Base-by-base conservation (phyloP, 2,329 filamentous ascomycete species). In the Epichloe glyceriae region DNA sequence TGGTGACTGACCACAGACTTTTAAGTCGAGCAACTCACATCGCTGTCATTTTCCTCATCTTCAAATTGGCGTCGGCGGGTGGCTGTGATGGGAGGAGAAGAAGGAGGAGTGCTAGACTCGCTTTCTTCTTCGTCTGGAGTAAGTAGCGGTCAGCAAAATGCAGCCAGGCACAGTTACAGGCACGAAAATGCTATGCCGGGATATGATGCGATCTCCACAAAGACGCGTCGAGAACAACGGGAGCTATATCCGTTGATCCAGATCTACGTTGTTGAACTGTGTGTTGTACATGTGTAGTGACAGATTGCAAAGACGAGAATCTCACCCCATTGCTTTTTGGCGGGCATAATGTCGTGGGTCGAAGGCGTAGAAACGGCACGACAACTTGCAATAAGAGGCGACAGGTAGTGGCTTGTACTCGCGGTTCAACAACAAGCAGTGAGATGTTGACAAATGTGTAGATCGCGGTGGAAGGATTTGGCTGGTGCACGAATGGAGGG, bases 31-130 rank as follows among this genome's bases (percentile, higher is more conserved):
- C 46, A n/a, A 66, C 76, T 62, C 78, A 91, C 90, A 70, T 94
- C 88, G 60, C 74, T 75, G 58, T 86, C 83, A 35, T 90, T 85
- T 69, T 95, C 90, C 67, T 97, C 91, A 60, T 97, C 91, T 60
- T 93, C 89, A 64, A 95, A 95, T 73, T 93, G 70, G 54, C 65
- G 70, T 55, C 74, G 71, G 56, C 74, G 72, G 49, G 63, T 60
- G 52, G 64, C 62, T 39, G 62, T 66, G 46, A 66, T 59, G 2
- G 67, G 65, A 34, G 73, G 65, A 14, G 73, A 69, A 30, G 62
- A 60, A 46, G 64, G 59, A 43, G 62, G 55, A 50, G 61, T 62
- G 57, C 63, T 64, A 57, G 64, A 63, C 37, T 69, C 67, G 51
- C 63, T 66, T 47, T 69, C 63, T 57, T 70, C 68, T 26, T 71